phyloP scores from a whole-genome alignment of 768 basidiomycete species.

The Lentinus tigrinus region DNA sequence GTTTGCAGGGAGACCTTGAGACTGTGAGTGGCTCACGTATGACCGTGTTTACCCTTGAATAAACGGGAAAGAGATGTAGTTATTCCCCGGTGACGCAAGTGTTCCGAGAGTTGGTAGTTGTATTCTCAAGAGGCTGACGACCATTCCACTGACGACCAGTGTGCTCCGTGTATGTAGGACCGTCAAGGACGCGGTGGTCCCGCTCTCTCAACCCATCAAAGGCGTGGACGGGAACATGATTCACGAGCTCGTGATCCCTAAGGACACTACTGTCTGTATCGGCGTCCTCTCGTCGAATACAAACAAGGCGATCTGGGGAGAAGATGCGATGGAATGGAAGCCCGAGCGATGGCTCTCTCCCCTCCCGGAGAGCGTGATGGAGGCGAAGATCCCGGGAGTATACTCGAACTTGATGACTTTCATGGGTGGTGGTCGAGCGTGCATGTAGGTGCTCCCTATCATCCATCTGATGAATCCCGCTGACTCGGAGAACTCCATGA shows the following conservation, averaged over 20 bases:
- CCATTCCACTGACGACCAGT: constrained; percentile 1
- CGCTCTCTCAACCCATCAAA: constrained; percentile 17
- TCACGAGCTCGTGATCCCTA: constrained; percentile 31
- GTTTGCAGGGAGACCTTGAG: constrained; percentile 25
- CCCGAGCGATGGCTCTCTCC: constrained; percentile 42
- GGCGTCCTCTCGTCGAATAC: constrained; percentile 41
- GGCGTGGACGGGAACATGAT: constrained; percentile 15
- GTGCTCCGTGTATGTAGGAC: neutral
- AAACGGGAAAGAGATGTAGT: neutral
- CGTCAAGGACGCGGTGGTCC: constrained; percentile 44
- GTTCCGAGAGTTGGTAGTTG: constrained; percentile 15
- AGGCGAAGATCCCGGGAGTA: constrained; percentile 18
- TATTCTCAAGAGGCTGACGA: neutral
- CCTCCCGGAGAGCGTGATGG: constrained; percentile 4
- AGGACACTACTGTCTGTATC: constrained; percentile 37
- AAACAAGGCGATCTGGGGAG: constrained; percentile 43
- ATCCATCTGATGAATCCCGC: no score
- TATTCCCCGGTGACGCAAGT: constrained; percentile 7
- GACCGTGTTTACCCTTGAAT: neutral
- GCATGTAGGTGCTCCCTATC: constrained; percentile 26
- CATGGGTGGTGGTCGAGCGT: constrained; percentile 26
- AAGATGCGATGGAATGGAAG: constrained; percentile 39
- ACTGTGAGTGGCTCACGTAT: constrained; percentile 14
- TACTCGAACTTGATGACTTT: constrained; percentile 28
- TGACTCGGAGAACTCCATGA: neutral